Base-by-base conservation (phyloP, 768 basidiomycete genomes). In the Amanita rimosa region DNA sequence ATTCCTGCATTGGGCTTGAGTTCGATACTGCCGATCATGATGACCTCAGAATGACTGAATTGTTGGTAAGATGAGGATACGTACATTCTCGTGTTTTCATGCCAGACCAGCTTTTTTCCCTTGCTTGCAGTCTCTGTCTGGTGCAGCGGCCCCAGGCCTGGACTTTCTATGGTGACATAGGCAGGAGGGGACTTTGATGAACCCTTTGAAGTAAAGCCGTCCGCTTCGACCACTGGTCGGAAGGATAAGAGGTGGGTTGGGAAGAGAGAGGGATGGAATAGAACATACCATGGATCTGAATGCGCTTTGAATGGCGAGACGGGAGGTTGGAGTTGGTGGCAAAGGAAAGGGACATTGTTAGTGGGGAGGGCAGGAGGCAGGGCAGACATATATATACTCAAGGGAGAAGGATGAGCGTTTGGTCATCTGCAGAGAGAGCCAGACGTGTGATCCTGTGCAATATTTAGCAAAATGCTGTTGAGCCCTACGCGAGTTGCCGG, bases 51-150 rank as follows among this genome's bases (percentile, higher is more conserved):
- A 37, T 38, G 22, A 27, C 14, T 36, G 11, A 10, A n/a, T 16
- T 16, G 16, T 26, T 16, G 21, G 13, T 10, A 39, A 41, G 33
- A 10, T 29, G 5, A 33, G 16, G 4, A 17, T 3, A 34, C 47
- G 3, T 26, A 49, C 48, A 49, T 49, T 41, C 40, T 41, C 21
- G 48, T 42, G 19, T 49, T 49, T 35, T 49, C 48, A 24, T 49
- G 48, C 48, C 48, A 49, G 19, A 26, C 40, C 14, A 43, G 40
- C 10, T 35, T 34, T 22, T 39, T 41, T 11, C 40, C 41, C 29
- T 43, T 49, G 41, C 31, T 22, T 7, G 27, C 40, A 5, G 26
- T 42, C 19, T 41, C 34, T 16, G 48, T 49, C 39, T 49, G 48
- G 40, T 49, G 48, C 6, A 49, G 40, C 3, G 29, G 17, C 6